Evolutionary conservation across 2,329 filamentous ascomycete genomes (phyloP), one percentile per base, ranked within the genome.

Genomic region (Ophiocordyceps polyrhachis-furcata): DNA sequence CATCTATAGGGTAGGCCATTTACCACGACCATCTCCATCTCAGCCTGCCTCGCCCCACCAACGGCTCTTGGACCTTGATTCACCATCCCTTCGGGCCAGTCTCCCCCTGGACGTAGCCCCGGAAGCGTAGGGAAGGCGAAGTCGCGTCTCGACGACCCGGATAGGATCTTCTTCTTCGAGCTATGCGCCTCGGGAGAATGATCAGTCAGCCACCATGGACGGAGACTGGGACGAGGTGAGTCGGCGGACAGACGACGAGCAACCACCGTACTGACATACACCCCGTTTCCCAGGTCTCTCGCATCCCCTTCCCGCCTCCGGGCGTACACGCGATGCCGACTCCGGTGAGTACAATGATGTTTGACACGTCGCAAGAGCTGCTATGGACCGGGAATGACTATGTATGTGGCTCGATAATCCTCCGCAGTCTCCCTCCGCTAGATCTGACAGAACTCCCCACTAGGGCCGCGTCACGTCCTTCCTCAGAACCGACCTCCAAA

Each of bases 341-440:
- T 20, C 76, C 77, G 46, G 77, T 86, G 52, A 81, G 83, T 41
- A 81, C 86, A 3, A 74, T 95, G 61, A 81, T 83, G 42, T 98
- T 98, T 62, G 91, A 98, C 61, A 82, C 81, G 46, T 71, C 73
- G 37, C 83, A 94, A 60, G 91, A 98, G 61, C 72, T 98, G 32
- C 65, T 98, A 44, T 98, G 93, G 91, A 78, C 80, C 3, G 93
- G 88, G 42, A 93, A 91, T 61, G 84, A 91, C 66, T 85, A 80
- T 70, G 85, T 91, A 69, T 68, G 75, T 55, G 28, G 13, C 6
- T 11, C 29, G 41, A 21, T n/a, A 28, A 14, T 20, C 12, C 19
- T 15, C 13, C 40, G 4, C 28, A n/a, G 17, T 4, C 8, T 23
- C 9, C 13, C 23, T 21, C 28, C 8, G 2, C 15, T 25, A n/a